Evolutionary conservation across 805 yeast genomes (phyloP), one percentile per base, ranked within the genome.

Genomic region (Teunomyces cretensis): DNA sequence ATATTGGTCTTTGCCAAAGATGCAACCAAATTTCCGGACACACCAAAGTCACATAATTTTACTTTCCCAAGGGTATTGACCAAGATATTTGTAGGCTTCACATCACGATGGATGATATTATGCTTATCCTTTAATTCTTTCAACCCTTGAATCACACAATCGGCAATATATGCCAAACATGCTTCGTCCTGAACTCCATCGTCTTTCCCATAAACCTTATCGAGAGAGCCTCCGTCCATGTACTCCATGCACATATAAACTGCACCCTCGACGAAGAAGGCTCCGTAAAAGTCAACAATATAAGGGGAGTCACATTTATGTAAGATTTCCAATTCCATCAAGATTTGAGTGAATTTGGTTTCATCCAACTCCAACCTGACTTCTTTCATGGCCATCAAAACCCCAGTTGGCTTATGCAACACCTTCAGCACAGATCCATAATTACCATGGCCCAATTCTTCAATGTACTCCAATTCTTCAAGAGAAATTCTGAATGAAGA

Each of bases 181-280:
- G 82, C 79, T 61, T 92, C 99, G 51, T 84, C 86, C 27, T 86
- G 72, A 12, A 71, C 60, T 2, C 77, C 76, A 33, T 91, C 89
- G 39, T 70, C 72, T 24, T 64, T 62, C 3, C 82, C 85, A 64
- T 90, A 92, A 12, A 91, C 75, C 59, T 86, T 88, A 66, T 92
- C 97, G 47, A 92, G 69, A 0, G 97, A 88, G 0, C 97, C 96
- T 39, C 96, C 97, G 64, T 89, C 95, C 99, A 92, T 92, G 64
- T 83, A 88, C 68, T 92, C 99, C 79, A 92, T 92, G 68, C 98
- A 94, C 88, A 92, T 89, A 68, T 91, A 94, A 22, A 92, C 99
- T 0, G 97, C 96, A 39, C 97, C 97, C 67, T 94, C 99, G 27
- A 89, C 89, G 61, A 92, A 94, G 60, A 92, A 92, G 1, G 99